Conservation (phyloP, 768 basidiomycete genomes). For the Phylloporus arenicola region DNA sequence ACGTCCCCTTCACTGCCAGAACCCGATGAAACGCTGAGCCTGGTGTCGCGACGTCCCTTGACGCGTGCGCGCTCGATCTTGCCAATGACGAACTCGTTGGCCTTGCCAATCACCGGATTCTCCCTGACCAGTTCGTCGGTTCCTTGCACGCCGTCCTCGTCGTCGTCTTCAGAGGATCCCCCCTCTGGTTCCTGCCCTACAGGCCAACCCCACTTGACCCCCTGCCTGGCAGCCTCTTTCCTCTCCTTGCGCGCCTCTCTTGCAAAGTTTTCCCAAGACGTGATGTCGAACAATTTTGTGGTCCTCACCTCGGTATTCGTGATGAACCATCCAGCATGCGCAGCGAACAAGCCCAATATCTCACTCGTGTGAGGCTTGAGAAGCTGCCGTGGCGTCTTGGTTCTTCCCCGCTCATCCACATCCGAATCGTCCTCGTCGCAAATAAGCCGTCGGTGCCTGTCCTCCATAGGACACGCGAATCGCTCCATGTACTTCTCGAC, state of each 20-base stretch:
- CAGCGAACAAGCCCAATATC: slow-evolving; percentile 46
- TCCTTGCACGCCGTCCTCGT: background rate
- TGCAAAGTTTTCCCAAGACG: slow-evolving; percentile 47
- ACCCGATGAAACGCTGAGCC: slow-evolving; percentile 7
- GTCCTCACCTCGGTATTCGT: slow-evolving; percentile 37
- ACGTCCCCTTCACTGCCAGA: slow-evolving; percentile 19
- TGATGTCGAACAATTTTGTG: slow-evolving; percentile 36
- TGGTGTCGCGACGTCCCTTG: background rate
- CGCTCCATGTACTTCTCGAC: slow-evolving; percentile 37
- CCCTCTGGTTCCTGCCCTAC: slow-evolving; percentile 9
- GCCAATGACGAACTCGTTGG: slow-evolving; percentile 10
- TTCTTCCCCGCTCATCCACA: slow-evolving; percentile 25
- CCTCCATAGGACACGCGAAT: slow-evolving; percentile 24
- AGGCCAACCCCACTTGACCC: slow-evolving; percentile 21
- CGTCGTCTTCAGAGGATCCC: slow-evolving; percentile 8
- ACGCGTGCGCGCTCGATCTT: slow-evolving; percentile 16
- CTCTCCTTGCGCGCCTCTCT: slow-evolving; percentile 27
- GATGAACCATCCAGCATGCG: slow-evolving; percentile 56
- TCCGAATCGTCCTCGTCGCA: slow-evolving; percentile 30
- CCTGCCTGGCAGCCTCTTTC: slow-evolving; percentile 25
- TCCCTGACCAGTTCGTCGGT: slow-evolving; percentile 11
- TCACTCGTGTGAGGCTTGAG: slow-evolving; percentile 48
- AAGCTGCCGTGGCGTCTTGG: slow-evolving; percentile 35
- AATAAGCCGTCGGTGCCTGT: slow-evolving; percentile 32
- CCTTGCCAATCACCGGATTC: slow-evolving; percentile 29